These are phyloP conservation scores for Hordeum marinum DNA, from an alignment of 176 grass and related monocot species.

Conservation along the genomic window DNA sequence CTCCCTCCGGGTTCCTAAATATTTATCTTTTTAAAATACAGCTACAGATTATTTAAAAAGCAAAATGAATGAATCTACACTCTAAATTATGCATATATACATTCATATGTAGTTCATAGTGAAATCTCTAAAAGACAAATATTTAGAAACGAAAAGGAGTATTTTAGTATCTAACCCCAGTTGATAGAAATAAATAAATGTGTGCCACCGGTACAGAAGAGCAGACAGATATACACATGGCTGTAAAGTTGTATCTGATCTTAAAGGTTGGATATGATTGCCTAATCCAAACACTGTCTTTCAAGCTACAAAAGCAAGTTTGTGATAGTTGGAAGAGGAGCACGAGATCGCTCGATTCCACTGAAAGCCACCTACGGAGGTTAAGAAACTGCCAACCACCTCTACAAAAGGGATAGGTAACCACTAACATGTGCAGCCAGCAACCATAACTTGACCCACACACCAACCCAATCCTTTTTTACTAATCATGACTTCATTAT, in stretches of 20 bases:
- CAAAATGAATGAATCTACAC: too few relatives aligned
- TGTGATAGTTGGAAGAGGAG: constrained; percentile 9
- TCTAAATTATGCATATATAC: too few relatives aligned
- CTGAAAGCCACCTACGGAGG: constrained; percentile 27
- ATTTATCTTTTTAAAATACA: too few relatives aligned
- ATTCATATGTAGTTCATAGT: too few relatives aligned
- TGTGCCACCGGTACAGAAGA: not conserved
- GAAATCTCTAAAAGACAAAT: too few relatives aligned
- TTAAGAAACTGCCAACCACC: constrained; percentile 16
- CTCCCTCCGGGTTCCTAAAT: too few relatives aligned
- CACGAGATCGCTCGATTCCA: constrained; percentile 1
- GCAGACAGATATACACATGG: not conserved
- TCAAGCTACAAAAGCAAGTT: constrained; percentile 26
- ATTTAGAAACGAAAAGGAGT: too few relatives aligned
- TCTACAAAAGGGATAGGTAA: not conserved
- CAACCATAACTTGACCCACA: constrained; percentile 33
- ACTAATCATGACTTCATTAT: constrained; percentile 28
- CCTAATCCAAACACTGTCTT: constrained; percentile 14
- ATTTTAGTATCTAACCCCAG: not conserved
- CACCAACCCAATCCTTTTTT: not conserved
- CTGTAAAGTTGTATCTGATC: not conserved
- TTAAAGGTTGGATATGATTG: not conserved
- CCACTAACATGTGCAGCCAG: not conserved
- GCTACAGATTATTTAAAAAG: too few relatives aligned
- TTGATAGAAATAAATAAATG: not conserved